Percentiles rank a stretch among this genome's conserved stretches.
Evolutionary conservation across 2,329 filamentous ascomycete genomes (phyloP).

Genomic region (Talaromyces sp.): DNA sequence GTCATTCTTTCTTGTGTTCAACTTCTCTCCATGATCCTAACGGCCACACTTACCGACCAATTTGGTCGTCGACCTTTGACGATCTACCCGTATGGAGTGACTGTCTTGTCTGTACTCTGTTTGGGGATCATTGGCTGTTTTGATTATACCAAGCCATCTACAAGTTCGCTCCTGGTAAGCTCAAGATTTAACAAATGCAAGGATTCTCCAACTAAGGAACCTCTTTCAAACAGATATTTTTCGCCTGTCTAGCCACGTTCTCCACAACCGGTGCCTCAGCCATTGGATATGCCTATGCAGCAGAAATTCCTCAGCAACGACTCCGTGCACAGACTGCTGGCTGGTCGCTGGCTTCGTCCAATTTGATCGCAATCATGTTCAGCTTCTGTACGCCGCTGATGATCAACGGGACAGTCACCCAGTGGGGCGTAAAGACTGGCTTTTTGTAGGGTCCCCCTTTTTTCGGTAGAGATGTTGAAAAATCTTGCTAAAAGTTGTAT

Average conservation of each 20-base stretch:
- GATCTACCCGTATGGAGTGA: constrained; percentile 37
- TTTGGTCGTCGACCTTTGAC: constrained; percentile 36
- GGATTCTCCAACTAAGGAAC: not conserved
- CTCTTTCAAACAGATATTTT: constrained; percentile 33
- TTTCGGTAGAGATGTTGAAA: not conserved
- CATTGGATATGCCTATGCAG: constrained; percentile 42
- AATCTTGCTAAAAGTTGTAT: constrained; percentile 9
- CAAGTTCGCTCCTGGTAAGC: constrained; percentile 35
- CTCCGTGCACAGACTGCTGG: constrained; percentile 38
- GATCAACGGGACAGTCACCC: constrained; percentile 33
- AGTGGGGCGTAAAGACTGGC: constrained; percentile 45
- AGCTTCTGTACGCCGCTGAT: constrained; percentile 44
- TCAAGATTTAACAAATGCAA: not conserved
- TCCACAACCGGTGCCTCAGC: constrained; percentile 40
- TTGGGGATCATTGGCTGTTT: constrained; percentile 41
- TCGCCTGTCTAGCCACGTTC: constrained; percentile 39
- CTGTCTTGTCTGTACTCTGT: constrained; percentile 31
- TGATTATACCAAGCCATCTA: constrained; percentile 28
- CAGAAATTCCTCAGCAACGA: constrained; percentile 39
- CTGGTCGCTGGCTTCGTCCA: constrained; percentile 38
- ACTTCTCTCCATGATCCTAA: constrained; percentile 39
- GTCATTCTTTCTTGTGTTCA: constrained; percentile 40
- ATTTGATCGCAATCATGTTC: constrained; percentile 41
- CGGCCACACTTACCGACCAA: constrained; percentile 30
- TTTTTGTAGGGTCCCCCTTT: constrained; percentile 35